These are phyloP conservation scores for Cladorrhinum samala DNA, from an alignment of 495 filamentous ascomycete species.

Conservation along the genomic window DNA sequence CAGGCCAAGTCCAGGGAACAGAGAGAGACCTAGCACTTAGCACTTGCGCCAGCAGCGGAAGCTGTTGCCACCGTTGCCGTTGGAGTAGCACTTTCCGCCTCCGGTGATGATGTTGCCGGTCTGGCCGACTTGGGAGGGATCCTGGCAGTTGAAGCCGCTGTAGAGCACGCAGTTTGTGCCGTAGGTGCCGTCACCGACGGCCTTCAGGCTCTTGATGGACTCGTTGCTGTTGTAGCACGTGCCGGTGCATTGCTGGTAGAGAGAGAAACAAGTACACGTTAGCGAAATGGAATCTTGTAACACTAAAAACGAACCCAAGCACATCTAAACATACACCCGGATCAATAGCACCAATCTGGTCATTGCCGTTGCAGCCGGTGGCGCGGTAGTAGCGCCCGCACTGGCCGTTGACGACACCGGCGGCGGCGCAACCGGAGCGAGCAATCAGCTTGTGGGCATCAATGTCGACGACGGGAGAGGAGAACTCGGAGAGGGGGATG, in stretches of 20 bases:
- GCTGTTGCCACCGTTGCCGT: background rate
- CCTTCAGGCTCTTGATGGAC: conserved; percentile 3
- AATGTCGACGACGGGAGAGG: background rate
- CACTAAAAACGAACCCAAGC: background rate
- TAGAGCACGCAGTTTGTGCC: conserved; percentile 7
- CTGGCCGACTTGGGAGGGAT: conserved; percentile 1
- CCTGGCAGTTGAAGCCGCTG: conserved; percentile 5
- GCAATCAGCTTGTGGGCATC: conserved; percentile 4
- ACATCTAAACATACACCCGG: conserved; percentile 1
- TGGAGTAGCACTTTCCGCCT: conserved; percentile 6
- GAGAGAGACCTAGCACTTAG: too few species aligned
- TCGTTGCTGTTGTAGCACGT: conserved; percentile 3
- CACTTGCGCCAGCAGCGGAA: conserved; percentile 4
- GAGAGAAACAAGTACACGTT: too few species aligned
- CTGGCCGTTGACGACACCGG: conserved; percentile 9
- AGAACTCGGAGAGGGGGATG: background rate
- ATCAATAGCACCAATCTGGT: conserved; percentile 6
- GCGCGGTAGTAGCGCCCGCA: conserved; percentile 9
- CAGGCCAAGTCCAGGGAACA: too few species aligned
- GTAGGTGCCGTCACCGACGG: conserved; percentile 3
- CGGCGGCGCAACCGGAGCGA: conserved; percentile 1
- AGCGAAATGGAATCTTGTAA: too few species aligned
- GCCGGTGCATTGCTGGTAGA: background rate
- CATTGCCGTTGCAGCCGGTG: conserved; percentile 8
- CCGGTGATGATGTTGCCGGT: conserved; percentile 5